phyloP scores from a whole-genome alignment of 768 basidiomycete genomes.

The Boletellus sp. region DNA sequence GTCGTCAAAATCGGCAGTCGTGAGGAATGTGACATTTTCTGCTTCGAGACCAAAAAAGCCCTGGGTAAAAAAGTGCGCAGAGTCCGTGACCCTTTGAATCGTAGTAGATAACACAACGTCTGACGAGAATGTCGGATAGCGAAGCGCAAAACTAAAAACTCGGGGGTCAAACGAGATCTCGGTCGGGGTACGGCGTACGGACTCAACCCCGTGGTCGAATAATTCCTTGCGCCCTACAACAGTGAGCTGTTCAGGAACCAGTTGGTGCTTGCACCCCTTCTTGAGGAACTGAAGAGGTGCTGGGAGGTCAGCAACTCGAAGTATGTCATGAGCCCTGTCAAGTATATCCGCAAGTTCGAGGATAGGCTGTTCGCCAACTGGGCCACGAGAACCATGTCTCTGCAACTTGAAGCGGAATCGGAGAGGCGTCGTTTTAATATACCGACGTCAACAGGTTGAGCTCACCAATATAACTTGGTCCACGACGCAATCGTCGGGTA shows the following conservation, averaged over 20 bases:
- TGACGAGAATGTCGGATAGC: slow-evolving; percentile 8
- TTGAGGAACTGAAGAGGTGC: slow-evolving; percentile 33
- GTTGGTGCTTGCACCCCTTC: slow-evolving; percentile 29
- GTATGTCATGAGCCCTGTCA: slow-evolving; percentile 15
- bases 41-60: slow-evolving; percentile 34
- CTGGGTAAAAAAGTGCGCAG: slow-evolving; percentile 35
- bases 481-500: slow-evolving; percentile 35
- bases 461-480: slow-evolving; percentile 37
- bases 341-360: slow-evolving; percentile 31
- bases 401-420: slow-evolving; percentile 28
- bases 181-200: slow-evolving; percentile 1
- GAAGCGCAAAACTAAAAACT: slow-evolving; percentile 9
- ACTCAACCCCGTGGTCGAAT: slow-evolving; percentile 38
- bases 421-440: not conserved
- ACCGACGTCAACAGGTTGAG: not conserved
- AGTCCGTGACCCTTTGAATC: slow-evolving; percentile 30
- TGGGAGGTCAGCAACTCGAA: slow-evolving; percentile 29
- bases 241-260: slow-evolving; percentile 35
- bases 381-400: slow-evolving; percentile 37
- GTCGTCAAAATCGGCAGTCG: slow-evolving; percentile 27
- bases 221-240: slow-evolving; percentile 33
- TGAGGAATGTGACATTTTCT: slow-evolving; percentile 22
- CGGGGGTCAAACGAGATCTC: not conserved
- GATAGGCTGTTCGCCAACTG: slow-evolving; percentile 30
- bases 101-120: slow-evolving; percentile 4